phyloP scores from a whole-genome alignment of 805 yeast species.

The Zygosaccharomyces siamensis region DNA sequence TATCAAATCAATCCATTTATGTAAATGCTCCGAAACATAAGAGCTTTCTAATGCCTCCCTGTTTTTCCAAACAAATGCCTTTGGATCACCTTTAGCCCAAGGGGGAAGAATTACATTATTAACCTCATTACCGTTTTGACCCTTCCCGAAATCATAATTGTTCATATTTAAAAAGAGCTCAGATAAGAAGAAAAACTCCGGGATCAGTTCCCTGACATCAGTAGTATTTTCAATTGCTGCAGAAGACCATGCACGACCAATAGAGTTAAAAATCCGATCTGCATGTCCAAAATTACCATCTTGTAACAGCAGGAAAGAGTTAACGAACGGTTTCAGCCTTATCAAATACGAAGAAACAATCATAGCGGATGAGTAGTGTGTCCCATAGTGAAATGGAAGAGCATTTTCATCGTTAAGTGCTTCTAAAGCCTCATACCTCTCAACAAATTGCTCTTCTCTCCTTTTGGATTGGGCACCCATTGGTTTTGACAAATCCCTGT shows the following conservation, averaged over 20 bases:
- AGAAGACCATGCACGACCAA: conserved; percentile 75
- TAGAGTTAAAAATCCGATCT: conserved; percentile 70
- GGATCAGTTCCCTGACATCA: conserved; percentile 82
- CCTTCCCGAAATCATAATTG: conserved; percentile 61
- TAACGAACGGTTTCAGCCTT: conserved; percentile 74
- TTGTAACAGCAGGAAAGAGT: conserved; percentile 70
- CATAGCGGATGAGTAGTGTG: conserved; percentile 93
- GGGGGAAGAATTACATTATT: conserved; percentile 68
- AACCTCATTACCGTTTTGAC: conserved; percentile 55
- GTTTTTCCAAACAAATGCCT: conserved; percentile 65
- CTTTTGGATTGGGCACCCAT: conserved; percentile 80
- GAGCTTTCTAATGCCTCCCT: conserved; percentile 81
- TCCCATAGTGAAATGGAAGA: conserved; percentile 87
- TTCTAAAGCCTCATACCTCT: conserved; percentile 65
- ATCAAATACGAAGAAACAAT: conserved; percentile 78
- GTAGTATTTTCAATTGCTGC: conserved; percentile 77
- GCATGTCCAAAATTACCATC: conserved; percentile 90
- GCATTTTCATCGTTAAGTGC: conserved; percentile 54
- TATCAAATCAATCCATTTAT: conserved; percentile 79
- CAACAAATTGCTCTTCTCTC: conserved; percentile 60
- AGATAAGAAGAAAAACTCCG: conserved; percentile 80
- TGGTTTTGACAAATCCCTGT: conserved; percentile 75
- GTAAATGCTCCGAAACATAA: conserved; percentile 69
- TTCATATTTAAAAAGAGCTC: conserved; percentile 69
- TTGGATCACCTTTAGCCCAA: conserved; percentile 80